Evolutionary conservation across 2,329 filamentous ascomycete genomes (phyloP), one percentile per base, ranked within the genome.

Genomic region (Penicillium sclerotiorum): DNA sequence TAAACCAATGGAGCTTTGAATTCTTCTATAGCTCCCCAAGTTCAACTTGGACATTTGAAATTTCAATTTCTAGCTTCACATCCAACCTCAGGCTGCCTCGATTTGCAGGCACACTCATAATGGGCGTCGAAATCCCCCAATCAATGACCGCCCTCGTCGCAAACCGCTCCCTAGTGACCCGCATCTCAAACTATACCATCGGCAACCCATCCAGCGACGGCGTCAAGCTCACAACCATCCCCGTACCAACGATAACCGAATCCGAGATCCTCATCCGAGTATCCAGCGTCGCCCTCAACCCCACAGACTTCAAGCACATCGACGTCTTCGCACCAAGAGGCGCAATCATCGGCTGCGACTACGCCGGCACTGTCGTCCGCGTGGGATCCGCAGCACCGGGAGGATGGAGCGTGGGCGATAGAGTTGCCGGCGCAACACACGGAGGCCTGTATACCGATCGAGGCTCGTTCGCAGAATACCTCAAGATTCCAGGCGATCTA

Each of bases 401-500:
- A 27, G 36, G 17, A 21, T 63, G 50, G 58, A 38, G 9, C 20
- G 55, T 41, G 40, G 58, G 58, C 8, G 56, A 61, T 28, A 38
- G 49, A 12, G 41, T 58, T 15, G 49, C 44, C 5, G 57, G 58
- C 8, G 48, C 44, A 3, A 45, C 45, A 2, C 53, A 57, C 15
- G 58, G 53, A 17, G 47, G 40, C 22, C 37, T 51, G 2, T 48
- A 49, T 22, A 11, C 37, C 8, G 53, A 58, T 25, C 35, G 44
- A 3, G 57, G 55, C 7, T 47, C 57, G 1, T 59, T 59, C n/a
- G 55, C 55, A 9, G 48, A 73, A 45, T 73, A 72, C 50, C 62
- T 63, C 55, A 66, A 65, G 32, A 68, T 70, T 49, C 64, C 65
- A 4, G 66, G 65, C 0, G 59, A 57, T 7, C 59, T 73, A 1